Evolutionary conservation across 163 green algal genomes (phyloP), one percentile per base, ranked within the genome.

Genomic region (Botryococcus braunii): DNA sequence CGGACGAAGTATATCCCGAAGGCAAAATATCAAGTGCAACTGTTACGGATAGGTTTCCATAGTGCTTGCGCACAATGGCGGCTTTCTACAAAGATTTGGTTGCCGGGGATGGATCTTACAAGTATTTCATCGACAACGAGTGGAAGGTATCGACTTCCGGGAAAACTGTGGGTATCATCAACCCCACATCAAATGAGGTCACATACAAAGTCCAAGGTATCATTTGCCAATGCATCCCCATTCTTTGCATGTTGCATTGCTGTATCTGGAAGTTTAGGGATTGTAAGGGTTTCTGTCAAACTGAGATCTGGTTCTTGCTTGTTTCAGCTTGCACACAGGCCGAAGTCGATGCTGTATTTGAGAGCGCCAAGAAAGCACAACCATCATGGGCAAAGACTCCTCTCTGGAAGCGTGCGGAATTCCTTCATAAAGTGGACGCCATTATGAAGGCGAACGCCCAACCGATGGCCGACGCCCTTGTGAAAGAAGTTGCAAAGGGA

Each of bases 321-420:
- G 38, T 8, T 60, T 32, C 58, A 72, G 92, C 86, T 2, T 97
- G 92, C 85, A 96, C 86, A 1, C 82, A 88, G 65, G 73, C 85
- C 23, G 92, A 98, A 71, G 91, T 96, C n/a, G 87, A 98, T 63
- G 75, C 63, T 29, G 81, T 87, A 21, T 96, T 94, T 65, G 77
- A 82, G 34, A 63, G 69, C 7, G 88, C 89, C 4, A 93, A 92
- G 74, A 72, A 68, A 5, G 89, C 90, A 4, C 91, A 97, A 52
- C 88, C 91, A 71, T 38, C 56, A 7, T 95, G 88, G 91, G 83
- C 85, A 0, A 79, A 62, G 59, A 95, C 86, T 1, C 92, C 92
- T 13, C 82, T 98, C 32, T 95, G 85, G 85, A 90, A 93, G 79
- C 77, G 88, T 4, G 89, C 89, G 5, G 85, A 95, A 76, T 61